Conservation (phyloP, 78 protist species). For the Salpingoeca rosetta region DNA sequence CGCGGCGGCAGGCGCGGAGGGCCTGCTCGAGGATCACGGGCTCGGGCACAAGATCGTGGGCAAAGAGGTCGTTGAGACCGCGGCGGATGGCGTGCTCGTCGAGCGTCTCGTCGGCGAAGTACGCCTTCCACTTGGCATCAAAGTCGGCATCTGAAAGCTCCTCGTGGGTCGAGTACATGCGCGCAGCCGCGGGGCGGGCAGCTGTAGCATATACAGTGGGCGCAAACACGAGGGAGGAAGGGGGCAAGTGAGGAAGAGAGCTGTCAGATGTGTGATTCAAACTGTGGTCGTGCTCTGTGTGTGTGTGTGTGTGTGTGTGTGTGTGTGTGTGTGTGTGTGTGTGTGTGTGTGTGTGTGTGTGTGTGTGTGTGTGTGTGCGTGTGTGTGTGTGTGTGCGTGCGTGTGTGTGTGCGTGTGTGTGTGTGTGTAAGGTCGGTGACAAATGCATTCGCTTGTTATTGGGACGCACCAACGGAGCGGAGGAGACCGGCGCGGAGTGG, state of each 20-base stretch:
- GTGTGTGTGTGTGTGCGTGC: not conserved
- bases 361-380: not conserved
- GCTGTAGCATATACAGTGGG: not conserved
- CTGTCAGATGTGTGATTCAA: not conserved
- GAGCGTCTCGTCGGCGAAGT: not conserved
- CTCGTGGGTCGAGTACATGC: not conserved
- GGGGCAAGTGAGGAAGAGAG: not conserved
- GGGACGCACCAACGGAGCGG: no score
- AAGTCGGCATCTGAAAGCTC: not conserved
- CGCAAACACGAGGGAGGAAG: not conserved
- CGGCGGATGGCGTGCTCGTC: conserved; percentile 1
- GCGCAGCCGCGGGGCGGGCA: not conserved
- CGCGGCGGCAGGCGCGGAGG: conserved; percentile 25
- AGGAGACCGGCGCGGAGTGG: no score
- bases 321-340: not conserved
- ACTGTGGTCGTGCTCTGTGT: not conserved
- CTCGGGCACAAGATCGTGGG: conserved; percentile 40
- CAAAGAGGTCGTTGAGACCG: conserved; percentile 29
- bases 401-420: not conserved
- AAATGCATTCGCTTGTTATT: no score
- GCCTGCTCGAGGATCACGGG: conserved; percentile 15
- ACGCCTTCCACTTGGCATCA: not conserved
- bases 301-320: not conserved
- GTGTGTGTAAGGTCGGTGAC: no score
- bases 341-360: not conserved